These are phyloP conservation scores for Penicillium fimorum DNA, from an alignment of 495 filamentous ascomycete genomes.

Conservation along the genomic window DNA sequence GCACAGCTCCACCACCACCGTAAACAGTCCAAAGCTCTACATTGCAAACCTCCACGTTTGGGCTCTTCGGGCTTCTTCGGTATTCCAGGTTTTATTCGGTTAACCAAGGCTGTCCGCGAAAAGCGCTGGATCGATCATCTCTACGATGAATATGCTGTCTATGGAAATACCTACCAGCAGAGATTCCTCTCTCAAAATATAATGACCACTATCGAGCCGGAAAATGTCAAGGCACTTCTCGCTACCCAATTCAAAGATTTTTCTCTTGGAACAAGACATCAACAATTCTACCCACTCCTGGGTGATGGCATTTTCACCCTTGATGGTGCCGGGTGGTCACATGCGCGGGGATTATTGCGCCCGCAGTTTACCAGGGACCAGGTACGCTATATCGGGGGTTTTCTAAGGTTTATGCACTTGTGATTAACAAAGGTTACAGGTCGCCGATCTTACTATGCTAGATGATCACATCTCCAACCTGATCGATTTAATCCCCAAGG, in stretches of 20 bases:
- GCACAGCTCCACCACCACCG: conserved; percentile 27
- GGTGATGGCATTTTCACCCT: conserved; percentile 67
- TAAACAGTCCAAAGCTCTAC: conserved; percentile 33
- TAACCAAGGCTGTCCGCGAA: conserved; percentile 31
- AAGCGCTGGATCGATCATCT: conserved; percentile 40
- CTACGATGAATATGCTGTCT: conserved; percentile 24
- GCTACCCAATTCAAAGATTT: conserved; percentile 78
- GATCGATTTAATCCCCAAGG: conserved; percentile 46
- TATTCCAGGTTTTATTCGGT: conserved; percentile 28
- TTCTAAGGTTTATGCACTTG: not conserved
- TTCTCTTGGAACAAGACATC: conserved; percentile 44
- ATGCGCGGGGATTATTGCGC: conserved; percentile 53
- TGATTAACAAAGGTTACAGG: conserved; percentile 12
- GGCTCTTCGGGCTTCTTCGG: conserved; percentile 31
- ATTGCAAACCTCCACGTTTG: conserved; percentile 32
- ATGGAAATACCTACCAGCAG: conserved; percentile 41
- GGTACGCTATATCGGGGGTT: conserved; percentile 23
- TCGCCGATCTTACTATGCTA: conserved; percentile 49
- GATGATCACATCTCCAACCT: conserved; percentile 58
- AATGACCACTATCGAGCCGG: conserved; percentile 66
- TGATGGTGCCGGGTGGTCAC: conserved; percentile 66
- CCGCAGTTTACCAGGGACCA: conserved; percentile 54
- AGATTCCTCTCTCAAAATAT: conserved; percentile 23
- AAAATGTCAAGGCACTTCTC: conserved; percentile 84
- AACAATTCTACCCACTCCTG: conserved; percentile 49